Conservation (phyloP, 495 filamentous ascomycete genomes). For the Sordaria brevicollis region DNA sequence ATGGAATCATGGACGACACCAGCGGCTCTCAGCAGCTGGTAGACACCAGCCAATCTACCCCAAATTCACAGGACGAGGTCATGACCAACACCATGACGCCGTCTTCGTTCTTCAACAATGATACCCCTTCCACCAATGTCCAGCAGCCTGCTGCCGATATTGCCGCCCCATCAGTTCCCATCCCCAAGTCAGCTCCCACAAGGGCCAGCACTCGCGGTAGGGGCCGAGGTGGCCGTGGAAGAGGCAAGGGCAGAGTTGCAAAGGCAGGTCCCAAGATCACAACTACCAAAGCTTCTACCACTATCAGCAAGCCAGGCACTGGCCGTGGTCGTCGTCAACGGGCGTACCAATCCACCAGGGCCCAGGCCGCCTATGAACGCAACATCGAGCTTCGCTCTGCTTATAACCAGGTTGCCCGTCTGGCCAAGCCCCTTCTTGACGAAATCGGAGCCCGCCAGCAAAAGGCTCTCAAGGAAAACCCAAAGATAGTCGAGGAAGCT, state of each 20-base stretch:
- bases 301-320: constrained; percentile 5
- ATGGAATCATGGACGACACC: constrained; percentile 19
- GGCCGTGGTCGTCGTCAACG: constrained; percentile 35
- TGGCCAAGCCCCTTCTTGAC: constrained; percentile 30
- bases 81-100: background rate
- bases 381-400: constrained; percentile 29
- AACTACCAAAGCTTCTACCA: constrained; percentile 8
- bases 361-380: constrained; percentile 38
- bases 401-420: constrained; percentile 24
- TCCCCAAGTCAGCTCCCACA: background rate
- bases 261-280: constrained; percentile 16
- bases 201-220: constrained; percentile 11
- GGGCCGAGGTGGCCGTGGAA: constrained; percentile 18
- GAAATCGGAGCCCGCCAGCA: constrained; percentile 32
- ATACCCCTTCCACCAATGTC: background rate
- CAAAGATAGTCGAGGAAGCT: constrained; percentile 19
- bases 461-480: constrained; percentile 23
- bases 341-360: constrained; percentile 24
- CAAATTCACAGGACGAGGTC: background rate
- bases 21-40: constrained; percentile 11
- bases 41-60: constrained; percentile 9
- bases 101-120: background rate
- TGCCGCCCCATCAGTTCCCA: background rate
- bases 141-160: background rate
- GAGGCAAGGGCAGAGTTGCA: constrained; percentile 17